These are phyloP conservation scores for Rhizopogon sp. DNA, from an alignment of 768 basidiomycete species.

Conservation along the genomic window DNA sequence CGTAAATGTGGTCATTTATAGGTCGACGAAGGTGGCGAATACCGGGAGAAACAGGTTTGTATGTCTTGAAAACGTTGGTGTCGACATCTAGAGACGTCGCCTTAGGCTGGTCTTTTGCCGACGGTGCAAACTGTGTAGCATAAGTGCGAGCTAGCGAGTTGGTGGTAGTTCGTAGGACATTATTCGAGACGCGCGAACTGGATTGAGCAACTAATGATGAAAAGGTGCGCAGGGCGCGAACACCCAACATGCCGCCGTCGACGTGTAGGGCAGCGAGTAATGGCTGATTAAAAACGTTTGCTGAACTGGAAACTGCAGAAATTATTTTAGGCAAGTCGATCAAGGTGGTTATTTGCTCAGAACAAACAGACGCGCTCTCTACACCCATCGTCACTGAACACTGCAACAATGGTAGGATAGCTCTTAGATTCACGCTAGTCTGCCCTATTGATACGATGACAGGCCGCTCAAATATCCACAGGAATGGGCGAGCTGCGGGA, in stretches of 20 bases:
- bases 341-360: slow-evolving; percentile 21
- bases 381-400: slow-evolving; percentile 5
- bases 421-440: background rate
- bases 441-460: slow-evolving; percentile 4
- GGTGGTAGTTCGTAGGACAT: slow-evolving; percentile 12
- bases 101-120: slow-evolving; percentile 25
- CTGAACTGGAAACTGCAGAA: slow-evolving; percentile 2
- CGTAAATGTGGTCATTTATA: slow-evolving; percentile 75
- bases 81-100: slow-evolving; percentile 35
- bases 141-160: slow-evolving; percentile 22
- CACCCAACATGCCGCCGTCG: slow-evolving; percentile 7
- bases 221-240: slow-evolving; percentile 16
- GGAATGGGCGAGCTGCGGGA: slow-evolving; percentile 78
- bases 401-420: slow-evolving; percentile 28
- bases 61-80: slow-evolving; percentile 72
- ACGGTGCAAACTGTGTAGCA: slow-evolving; percentile 30
- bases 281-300: background rate
- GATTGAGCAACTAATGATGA: slow-evolving; percentile 8
- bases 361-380: slow-evolving; percentile 29
- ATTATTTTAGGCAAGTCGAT: slow-evolving; percentile 1
- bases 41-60: slow-evolving; percentile 83
- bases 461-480: slow-evolving; percentile 73
- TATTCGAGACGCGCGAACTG: background rate
- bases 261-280: background rate
- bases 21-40: slow-evolving; percentile 86